These are phyloP conservation scores for Ustilago esculenta DNA, from an alignment of 1,284 basidiomycete species.

Conservation along the genomic window DNA sequence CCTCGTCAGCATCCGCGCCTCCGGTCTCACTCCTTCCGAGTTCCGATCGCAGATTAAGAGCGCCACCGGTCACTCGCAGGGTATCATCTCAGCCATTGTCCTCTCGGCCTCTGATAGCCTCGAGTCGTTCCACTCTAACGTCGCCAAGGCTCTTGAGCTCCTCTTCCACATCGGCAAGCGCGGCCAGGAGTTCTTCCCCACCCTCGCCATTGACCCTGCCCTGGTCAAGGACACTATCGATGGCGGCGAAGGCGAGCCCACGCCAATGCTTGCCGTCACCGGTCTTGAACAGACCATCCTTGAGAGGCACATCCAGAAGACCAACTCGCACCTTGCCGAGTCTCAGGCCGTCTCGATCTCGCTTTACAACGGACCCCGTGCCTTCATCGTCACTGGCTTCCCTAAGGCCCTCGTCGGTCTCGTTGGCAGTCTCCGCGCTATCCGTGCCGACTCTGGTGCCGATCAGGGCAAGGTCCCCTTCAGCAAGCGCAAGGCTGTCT, in stretches of 20 bases:
- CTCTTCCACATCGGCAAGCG: conserved; percentile 93
- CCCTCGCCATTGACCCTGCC: conserved; percentile 85
- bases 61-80: conserved; percentile 95
- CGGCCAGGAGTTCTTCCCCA: conserved; percentile 93
- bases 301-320: conserved; percentile 83
- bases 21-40: conserved; percentile 80
- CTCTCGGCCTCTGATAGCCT: conserved; percentile 81
- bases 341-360: conserved; percentile 85
- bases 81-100: conserved; percentile 89
- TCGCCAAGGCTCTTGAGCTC: conserved; percentile 85
- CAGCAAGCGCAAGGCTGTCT: conserved; percentile 93
- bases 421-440: conserved; percentile 86
- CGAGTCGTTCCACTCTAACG: conserved; percentile 79
- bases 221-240: conserved; percentile 88
- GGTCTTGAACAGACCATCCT: conserved; percentile 79
- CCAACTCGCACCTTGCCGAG: conserved; percentile 82
- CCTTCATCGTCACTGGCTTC: conserved; percentile 92
- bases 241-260: conserved; percentile 90
- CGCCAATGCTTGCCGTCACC: conserved; percentile 90
- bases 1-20: conserved; percentile 79
- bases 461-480: conserved; percentile 94
- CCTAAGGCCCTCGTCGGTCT: conserved; percentile 92
- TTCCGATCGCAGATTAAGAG: conserved; percentile 81
- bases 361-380: conserved; percentile 88
- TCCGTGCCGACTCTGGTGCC: conserved; percentile 83